phyloP scores from a whole-genome alignment of 768 basidiomycete genomes.

The Kockovaella imperatae region DNA sequence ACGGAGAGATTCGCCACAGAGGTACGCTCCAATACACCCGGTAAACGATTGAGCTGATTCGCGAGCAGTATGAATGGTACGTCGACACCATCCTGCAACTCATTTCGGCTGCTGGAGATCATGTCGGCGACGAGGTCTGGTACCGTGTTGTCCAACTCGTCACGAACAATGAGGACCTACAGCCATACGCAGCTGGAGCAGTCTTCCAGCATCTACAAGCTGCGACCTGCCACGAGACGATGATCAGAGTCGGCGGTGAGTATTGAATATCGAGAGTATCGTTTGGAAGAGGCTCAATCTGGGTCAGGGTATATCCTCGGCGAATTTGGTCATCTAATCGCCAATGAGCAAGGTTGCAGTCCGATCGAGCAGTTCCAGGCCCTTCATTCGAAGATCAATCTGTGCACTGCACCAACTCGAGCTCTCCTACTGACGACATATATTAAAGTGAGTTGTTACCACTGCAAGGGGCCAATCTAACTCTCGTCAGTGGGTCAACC shows the following conservation, averaged over 20 bases:
- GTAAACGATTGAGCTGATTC: neutral
- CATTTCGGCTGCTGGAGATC: slow-evolving; percentile 93
- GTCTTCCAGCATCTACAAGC: slow-evolving; percentile 80
- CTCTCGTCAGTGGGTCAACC: slow-evolving; percentile 72
- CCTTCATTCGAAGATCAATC: slow-evolving; percentile 88
- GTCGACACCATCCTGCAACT: slow-evolving; percentile 94
- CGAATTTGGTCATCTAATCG: slow-evolving; percentile 96
- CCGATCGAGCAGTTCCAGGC: slow-evolving; percentile 90
- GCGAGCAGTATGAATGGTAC: slow-evolving; percentile 81
- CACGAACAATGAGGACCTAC: slow-evolving; percentile 95
- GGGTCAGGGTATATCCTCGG: slow-evolving; percentile 81
- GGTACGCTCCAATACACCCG: slow-evolving; percentile 13
- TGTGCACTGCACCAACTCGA: slow-evolving; percentile 83
- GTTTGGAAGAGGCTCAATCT: slow-evolving; percentile 4
- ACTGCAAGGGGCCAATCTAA: neutral
- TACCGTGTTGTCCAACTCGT: slow-evolving; percentile 98
- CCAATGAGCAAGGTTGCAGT: slow-evolving; percentile 86
- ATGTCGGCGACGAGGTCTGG: slow-evolving; percentile 99
- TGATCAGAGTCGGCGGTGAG: slow-evolving; percentile 92
- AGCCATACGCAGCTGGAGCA: slow-evolving; percentile 89
- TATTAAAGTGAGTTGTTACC: slow-evolving; percentile 55
- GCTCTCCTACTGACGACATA: slow-evolving; percentile 92
- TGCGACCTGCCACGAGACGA: slow-evolving; percentile 58
- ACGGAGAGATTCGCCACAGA: slow-evolving; percentile 97
- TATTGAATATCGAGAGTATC: slow-evolving; percentile 3